Evolutionary conservation across 192 early-diverging fungal genomes (phyloP).

Genomic region (Podila epigama): DNA sequence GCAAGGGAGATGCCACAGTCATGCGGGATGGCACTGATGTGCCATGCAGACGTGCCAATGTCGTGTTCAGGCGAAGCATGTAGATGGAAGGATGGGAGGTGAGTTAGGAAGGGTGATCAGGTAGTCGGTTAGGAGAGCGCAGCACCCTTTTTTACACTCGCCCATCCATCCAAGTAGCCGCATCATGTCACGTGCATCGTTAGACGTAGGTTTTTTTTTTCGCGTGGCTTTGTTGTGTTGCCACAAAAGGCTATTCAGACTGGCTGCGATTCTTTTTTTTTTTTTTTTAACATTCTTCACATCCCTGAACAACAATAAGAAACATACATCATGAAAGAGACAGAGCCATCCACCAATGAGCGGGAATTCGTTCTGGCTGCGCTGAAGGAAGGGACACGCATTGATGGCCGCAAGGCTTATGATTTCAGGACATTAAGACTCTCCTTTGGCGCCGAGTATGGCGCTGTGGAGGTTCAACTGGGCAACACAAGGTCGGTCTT

Average conservation of each 20-base stretch:
- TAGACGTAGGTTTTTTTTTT: too few relatives aligned
- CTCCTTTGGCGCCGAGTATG: slow-evolving; percentile 71
- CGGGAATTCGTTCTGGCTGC: slow-evolving; percentile 77
- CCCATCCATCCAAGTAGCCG: too few relatives aligned
- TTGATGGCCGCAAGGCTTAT: slow-evolving; percentile 80
- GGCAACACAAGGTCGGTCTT: slow-evolving; percentile 76
- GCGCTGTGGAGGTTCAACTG: slow-evolving; percentile 79
- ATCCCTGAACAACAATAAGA: too few relatives aligned
- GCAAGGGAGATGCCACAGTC: neutral
- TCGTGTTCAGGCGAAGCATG: neutral
- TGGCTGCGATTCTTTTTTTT: too few relatives aligned
- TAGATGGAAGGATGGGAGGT: neutral
- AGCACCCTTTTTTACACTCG: neutral
- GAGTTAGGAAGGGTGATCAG: neutral
- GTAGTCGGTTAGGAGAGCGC: neutral
- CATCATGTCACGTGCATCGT: too few relatives aligned
- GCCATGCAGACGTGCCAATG: neutral
- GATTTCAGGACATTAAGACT: slow-evolving; percentile 78
- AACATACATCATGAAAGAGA: slow-evolving; percentile 55
- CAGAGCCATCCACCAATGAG: slow-evolving; percentile 77
- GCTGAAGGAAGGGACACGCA: slow-evolving; percentile 70
- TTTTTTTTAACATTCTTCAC: too few relatives aligned
- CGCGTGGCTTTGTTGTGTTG: too few relatives aligned
- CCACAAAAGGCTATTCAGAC: too few relatives aligned
- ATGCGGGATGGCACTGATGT: neutral